Evolutionary conservation across 345 rosid genomes (phyloP), one percentile per base, ranked within the genome.

Genomic region (Noccaea bulbosa): DNA sequence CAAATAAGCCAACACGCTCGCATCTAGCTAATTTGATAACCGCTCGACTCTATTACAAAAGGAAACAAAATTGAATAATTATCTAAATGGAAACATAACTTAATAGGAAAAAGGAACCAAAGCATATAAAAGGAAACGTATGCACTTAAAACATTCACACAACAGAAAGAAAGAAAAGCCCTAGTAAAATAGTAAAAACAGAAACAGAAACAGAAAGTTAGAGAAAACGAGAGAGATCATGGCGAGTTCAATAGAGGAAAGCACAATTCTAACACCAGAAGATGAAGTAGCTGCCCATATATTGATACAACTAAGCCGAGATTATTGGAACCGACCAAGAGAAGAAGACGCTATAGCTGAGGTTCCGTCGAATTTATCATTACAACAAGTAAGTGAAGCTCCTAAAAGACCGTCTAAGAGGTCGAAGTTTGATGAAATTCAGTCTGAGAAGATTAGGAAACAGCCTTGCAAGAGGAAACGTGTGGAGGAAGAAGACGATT

Each of bases 341-440:
- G 46, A 20, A 58, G 63, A 57, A 38, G 9, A 20, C 39, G 44
- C 46, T 57, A 48, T 3, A 48, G 33, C 11, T 49, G 14, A 48
- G 52, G 30, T 48, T 50, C 47, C 34, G 5, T 38, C 32, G 40
- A 53, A 22, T 14, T 11, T 7, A 54, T 32, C n/a, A 54, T 14
- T 54, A 32, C 59, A n/a, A 39, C 63, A 20, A 38, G 46, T 4
- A 57, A 57, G 45, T 17, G 7, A 16, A 16, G 30, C 24, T 16
- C 27, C 4, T 3, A 4, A 8, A 47, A 3, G 1, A 7, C 11
- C 4, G 34, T 58, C 11, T 39, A 38, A 4, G 63, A 11, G 11
- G 47, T 7, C 33, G 11, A 22, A 3, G 38, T 22, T 4, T 22
- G 14, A 37, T 8, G 7, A 37, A 32, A 33, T 3, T 17, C 47